Base-by-base conservation (phyloP, 352 stramenopile genomes). In the Globisporangium nunn region DNA sequence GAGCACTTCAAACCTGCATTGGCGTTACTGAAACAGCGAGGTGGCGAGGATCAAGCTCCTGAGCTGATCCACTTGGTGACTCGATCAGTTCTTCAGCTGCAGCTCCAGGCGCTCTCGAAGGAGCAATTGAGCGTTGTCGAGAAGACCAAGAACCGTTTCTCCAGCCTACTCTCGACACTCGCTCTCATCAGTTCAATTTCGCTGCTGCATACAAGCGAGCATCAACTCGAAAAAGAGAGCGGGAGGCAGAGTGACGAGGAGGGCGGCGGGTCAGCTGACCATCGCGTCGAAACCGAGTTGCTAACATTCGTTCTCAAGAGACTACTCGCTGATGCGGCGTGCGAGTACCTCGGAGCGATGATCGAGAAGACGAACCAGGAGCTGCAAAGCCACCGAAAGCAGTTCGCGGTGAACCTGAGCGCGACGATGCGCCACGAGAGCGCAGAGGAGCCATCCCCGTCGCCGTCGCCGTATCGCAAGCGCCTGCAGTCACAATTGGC, bases 1-100 rank as follows among this genome's bases (percentile, higher is more conserved):
- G 76, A 87, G 40, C 84, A 74, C 62, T 81, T 77, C 18, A 70
- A 68, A 11, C 55, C 62, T 31, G 74, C 68, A 2, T 57, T 84
- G 8, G 52, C 8, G 1, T 54, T 62, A 23, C 51, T 84, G 7
- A 85, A 78, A 15, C 58, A 59, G 3, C 39, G 69, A 37, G 47
- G 3, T 14, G 43, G 54, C 2, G 52, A 70, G 6, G 65, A 72
- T 18, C 54, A 70, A n/a, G 33, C 49, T 15, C 47, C 72, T 1
- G 56, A 64, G 28, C 62, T 76, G 37, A 66, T 84, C 29, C 66
- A 63, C 4, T 71, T 60, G 11, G 61, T 84, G 14, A 79, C 69
- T 5, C 67, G 79, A 35, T 43, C 59, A 0, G 63, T 86, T 50
- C 56, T 88, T 10, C 62, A 68, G 41, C 53, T 81, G 1, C 64